Evolutionary conservation across 2,329 filamentous ascomycete genomes (phyloP), one percentile per base, ranked within the genome.

Genomic region (Tolypocladium guangdongense): DNA sequence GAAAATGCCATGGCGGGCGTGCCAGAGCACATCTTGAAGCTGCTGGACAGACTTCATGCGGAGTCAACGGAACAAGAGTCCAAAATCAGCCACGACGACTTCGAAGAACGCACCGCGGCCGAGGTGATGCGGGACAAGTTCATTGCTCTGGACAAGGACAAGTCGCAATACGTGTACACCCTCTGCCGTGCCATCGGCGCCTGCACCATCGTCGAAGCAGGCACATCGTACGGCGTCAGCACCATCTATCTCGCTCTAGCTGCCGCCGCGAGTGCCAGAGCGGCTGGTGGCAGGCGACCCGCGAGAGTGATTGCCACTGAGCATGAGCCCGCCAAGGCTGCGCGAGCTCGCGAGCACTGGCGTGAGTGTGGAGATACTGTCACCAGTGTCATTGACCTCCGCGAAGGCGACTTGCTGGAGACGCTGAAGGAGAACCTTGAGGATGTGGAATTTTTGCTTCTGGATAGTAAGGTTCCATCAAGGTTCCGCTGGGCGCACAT

Each of bases 171-270:
- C 50, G 66, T 81, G 7, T 84, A 84, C 60, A 74, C 78, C 16
- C 70, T 84, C 0, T 65, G 74, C 2, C 71, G 74, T 3, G 70
- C 73, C 27, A 76, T 67, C 2, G 71, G 73, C 2, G 80, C 81
- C 0, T 69, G 67, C 1, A 74, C 73, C 36, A 68, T 84, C n/a
- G 76, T 84, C 50, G 82, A 85, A 60, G 80, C 79, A 0, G 82
- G 82, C 0, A 84, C 82, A 0, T 78, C 74, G 51, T 84, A 80
- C 53, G 82, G 82, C 12, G 76, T 86, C 2, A 81, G 77, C 52
- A 84, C 81, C 0, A 82, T 85, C 51, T 85, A 83, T 58, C 74
- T 85, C 10, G 80, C 81, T 0, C 67, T 84, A 3, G 82, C 80
- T 0, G 78, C 80, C 0, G 73, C 71, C 0, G 71, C 78, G 52